Base-by-base conservation (phyloP, 352 stramenopile genomes). In the Globisporangium mamillatum region DNA sequence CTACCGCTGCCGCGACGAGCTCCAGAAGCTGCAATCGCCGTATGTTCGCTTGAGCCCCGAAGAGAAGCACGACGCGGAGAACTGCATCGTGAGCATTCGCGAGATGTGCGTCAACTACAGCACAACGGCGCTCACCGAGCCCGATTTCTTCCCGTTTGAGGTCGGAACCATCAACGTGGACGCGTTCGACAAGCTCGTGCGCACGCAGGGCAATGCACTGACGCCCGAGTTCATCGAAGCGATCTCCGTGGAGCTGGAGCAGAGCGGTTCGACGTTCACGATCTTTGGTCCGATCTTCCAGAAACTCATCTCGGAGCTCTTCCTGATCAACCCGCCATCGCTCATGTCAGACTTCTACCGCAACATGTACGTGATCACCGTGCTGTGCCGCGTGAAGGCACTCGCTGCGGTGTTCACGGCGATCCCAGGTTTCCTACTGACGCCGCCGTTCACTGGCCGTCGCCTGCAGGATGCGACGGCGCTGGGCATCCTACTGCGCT, bases 91-190 rank as follows among this genome's bases (percentile, higher is more conserved):
- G 57, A 89, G 69, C 52, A 75, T 95, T 44, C 75, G 74, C 3
- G 82, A 91, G 54, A 92, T 92, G 84, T 92, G 85, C 61, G 75
- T 95, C 59, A 95, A 93, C 68, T 96, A 96, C 73, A 93, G 82
- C 61, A 84, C 88, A 3, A 96, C 89, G 9, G 77, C 84, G 18
- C 74, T 96, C 3, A 90, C 84, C 0, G 89, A 96, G 64, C 89
- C 89, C 1, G 89, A 96, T 22, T 93, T 96, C 67, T 95, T 96
- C 60, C 87, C 89, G 12, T 90, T 91, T 63, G 76, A 87, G 72
- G 68, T 71, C 25, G 79, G 79, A 9, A 82, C 81, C 25, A 81
- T 92, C 50, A 93, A 92, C 67, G 29, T 63, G 20, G 84, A 92
- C 55, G 83, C 86, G 24, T 63, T 95, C 16, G 86, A 92, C 44